These are phyloP conservation scores for Ogataea parapolymorpha DNA, from an alignment of 805 yeast genomes.

Conservation along the genomic window DNA sequence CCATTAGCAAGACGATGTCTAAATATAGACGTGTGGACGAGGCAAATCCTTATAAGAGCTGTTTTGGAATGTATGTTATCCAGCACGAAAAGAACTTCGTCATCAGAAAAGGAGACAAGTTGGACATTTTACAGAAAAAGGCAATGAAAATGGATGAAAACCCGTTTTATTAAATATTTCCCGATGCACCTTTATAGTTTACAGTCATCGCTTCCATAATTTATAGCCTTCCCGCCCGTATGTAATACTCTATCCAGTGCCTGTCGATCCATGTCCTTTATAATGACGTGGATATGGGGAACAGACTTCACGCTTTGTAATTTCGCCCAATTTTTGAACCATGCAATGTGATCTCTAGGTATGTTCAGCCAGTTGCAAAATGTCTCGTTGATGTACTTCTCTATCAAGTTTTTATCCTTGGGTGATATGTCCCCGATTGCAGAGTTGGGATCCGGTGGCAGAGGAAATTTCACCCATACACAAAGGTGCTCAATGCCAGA, in stretches of 20 bases:
- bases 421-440: slow-evolving; percentile 49
- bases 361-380: slow-evolving; percentile 45
- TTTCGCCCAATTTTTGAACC: slow-evolving; percentile 74
- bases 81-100: slow-evolving; percentile 22
- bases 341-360: slow-evolving; percentile 39
- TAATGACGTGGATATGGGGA: slow-evolving; percentile 67
- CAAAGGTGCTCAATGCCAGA: slow-evolving; percentile 52
- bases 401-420: slow-evolving; percentile 39
- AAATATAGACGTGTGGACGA: slow-evolving; percentile 31
- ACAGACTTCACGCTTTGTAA: slow-evolving; percentile 65
- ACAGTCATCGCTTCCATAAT: slow-evolving; percentile 4
- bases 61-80: slow-evolving; percentile 30
- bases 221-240: slow-evolving; percentile 24
- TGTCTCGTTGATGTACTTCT: slow-evolving; percentile 44
- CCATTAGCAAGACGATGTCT: slow-evolving; percentile 24
- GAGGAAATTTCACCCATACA: slow-evolving; percentile 61
- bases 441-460: slow-evolving; percentile 50
- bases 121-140: slow-evolving; percentile 22
- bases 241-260: slow-evolving; percentile 19
- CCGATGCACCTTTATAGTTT: slow-evolving; percentile 6
- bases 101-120: slow-evolving; percentile 24
- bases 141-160: slow-evolving; percentile 16
- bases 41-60: slow-evolving; percentile 21
- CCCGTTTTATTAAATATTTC: slow-evolving; percentile 14
- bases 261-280: slow-evolving; percentile 38